Percentiles rank a stretch among this genome's conserved stretches.
Evolutionary conservation across 2,329 filamentous ascomycete genomes (phyloP).

Genomic region (Diaporthe amygdali): DNA sequence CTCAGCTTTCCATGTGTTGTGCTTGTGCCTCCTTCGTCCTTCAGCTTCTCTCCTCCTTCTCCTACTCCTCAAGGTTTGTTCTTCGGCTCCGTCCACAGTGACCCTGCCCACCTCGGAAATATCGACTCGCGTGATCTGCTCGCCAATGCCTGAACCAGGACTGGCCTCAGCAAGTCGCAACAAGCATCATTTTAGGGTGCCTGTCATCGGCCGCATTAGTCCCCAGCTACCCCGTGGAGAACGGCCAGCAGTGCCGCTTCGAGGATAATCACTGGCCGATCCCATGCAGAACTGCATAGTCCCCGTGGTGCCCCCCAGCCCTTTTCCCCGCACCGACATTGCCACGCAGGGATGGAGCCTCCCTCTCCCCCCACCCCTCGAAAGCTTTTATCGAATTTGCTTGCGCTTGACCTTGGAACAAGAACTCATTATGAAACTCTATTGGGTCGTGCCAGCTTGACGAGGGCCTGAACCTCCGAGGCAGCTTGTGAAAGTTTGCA

Average conservation of each 20-base stretch:
- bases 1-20: neutral
- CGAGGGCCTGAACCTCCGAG: slow-evolving; percentile 13
- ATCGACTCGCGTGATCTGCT: neutral
- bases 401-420: neutral
- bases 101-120: neutral
- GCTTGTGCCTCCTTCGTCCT: neutral
- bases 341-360: neutral
- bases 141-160: neutral
- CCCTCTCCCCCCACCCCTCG: neutral
- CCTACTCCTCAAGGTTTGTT: neutral
- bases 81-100: neutral
- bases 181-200: slow-evolving; percentile 19
- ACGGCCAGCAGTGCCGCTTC: slow-evolving; percentile 5
- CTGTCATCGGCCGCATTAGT: slow-evolving; percentile 5
- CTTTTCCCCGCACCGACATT: neutral
- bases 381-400: slow-evolving; percentile 9
- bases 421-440: neutral
- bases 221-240: neutral
- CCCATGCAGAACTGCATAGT: neutral
- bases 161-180: neutral
- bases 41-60: neutral
- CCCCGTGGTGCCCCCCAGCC: neutral
- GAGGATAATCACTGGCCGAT: slow-evolving; percentile 13
- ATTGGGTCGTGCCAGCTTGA: neutral
- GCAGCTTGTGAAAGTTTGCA: slow-evolving; percentile 21